Base-by-base conservation (phyloP, 140 eudicot genomes). In the Cichorium intybus region DNA sequence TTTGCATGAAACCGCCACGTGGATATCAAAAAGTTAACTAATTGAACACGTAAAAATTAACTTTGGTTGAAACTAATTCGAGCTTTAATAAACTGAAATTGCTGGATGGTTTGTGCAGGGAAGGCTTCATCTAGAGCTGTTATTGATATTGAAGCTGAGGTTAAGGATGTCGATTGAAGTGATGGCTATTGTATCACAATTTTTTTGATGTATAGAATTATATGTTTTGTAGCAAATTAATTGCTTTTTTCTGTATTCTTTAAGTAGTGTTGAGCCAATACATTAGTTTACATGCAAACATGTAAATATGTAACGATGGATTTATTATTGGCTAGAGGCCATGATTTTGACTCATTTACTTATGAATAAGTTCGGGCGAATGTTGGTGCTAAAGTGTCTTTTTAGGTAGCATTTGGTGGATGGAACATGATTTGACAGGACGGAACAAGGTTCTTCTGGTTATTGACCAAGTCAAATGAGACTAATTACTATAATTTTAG, bases 61-160 rank as follows among this genome's bases (percentile, higher is more conserved):
- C n/a, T n/a, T n/a, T n/a, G n/a, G n/a, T n/a, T n/a, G n/a, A n/a
- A n/a, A n/a, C n/a, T n/a, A n/a, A 60, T 14, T 0, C 24, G 39
- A 37, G 54, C 1, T 71, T 23, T 39, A 26, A 49, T 52, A 43
- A 43, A 20, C 22, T 22, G 9, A 61, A 24, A 29, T 45, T 37
- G 21, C 60, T 64, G n/a, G 53, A 37, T 72, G 35, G 10, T 60
- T 68, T 77, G 0, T 61, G 35, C 82, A 90, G 97, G 93, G 70
- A 90, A 77, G 53, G 67, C 71, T 64, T 66, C 82, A 24, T 89
- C 95, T 48, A 64, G 24, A 64, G 71, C 76, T n/a, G 66, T 90
- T 48, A 94, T 90, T 51, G 97, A 90, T 74, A 69, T 90, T 33
- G 97, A 90, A 78, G 97, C 97, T 21, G 97, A 90, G 71, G 80